Evolutionary conservation across 108 stramenopile species (phyloP).

Genomic region (Aureococcus anophagefferens): DNA sequence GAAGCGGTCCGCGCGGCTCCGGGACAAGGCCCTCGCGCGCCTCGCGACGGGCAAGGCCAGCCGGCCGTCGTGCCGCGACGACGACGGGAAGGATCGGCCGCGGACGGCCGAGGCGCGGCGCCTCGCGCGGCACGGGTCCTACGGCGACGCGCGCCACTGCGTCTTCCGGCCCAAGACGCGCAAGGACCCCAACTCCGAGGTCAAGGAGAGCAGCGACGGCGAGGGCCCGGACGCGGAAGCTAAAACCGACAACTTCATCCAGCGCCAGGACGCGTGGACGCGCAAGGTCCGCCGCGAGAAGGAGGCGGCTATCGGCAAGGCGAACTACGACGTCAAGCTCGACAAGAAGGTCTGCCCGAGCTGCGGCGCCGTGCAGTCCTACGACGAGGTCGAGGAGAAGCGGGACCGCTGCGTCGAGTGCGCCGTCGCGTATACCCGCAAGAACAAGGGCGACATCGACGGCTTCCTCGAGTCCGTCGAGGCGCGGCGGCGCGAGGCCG

Average conservation of each 20-base stretch:
- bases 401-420: neutral
- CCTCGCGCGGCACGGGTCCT: too few relatives aligned
- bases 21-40: too few relatives aligned
- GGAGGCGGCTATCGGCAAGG: neutral
- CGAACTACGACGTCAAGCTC: slow-evolving; percentile 2
- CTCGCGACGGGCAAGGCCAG: too few relatives aligned
- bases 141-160: neutral
- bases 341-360: slow-evolving; percentile 23
- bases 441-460: too few relatives aligned
- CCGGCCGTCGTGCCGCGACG: too few relatives aligned
- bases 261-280: neutral
- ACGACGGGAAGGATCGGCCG: too few relatives aligned
- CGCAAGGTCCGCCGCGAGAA: neutral
- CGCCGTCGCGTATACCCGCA: neutral
- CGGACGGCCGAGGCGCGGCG: too few relatives aligned
- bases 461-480: too few relatives aligned
- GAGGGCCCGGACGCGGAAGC: neutral
- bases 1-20: neutral
- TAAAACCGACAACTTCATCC: neutral
- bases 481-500: too few relatives aligned
- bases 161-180: neutral
- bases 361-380: slow-evolving; percentile 18
- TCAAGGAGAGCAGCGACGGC: neutral
- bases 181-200: neutral
- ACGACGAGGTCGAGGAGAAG: slow-evolving; percentile 23